Conservation (phyloP, 2,329 filamentous ascomycete genomes). For the Cytospora chrysosperma region DNA sequence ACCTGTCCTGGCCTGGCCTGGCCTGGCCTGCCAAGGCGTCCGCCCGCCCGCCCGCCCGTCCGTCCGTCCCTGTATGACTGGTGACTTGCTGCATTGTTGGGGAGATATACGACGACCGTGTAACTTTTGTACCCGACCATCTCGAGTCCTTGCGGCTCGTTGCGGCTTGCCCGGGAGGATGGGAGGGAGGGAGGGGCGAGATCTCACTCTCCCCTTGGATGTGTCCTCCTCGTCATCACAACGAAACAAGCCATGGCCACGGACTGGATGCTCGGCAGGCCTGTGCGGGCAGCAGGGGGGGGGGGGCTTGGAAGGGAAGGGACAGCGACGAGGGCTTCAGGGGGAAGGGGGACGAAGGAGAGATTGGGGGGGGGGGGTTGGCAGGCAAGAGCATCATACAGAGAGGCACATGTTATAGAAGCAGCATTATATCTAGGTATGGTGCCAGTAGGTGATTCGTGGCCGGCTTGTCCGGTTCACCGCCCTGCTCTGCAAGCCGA, state of each 20-base stretch:
- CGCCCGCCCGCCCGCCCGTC: background rate
- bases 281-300: no score
- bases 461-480: constrained; percentile 15
- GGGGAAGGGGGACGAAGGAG: no score
- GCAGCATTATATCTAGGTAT: background rate
- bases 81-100: background rate
- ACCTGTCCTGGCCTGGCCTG: no score
- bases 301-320: no score
- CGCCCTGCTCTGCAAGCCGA: background rate
- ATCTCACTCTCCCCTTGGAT: background rate
- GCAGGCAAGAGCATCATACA: background rate
- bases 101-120: constrained; percentile 4
- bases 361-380: background rate
- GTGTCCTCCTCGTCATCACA: no score
- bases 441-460: background rate
- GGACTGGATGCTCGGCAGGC: no score
- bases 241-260: background rate
- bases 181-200: no score
- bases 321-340: no score
- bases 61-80: background rate
- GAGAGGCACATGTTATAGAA: no score
- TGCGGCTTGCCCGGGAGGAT: background rate
- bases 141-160: background rate
- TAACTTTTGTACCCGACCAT: background rate
- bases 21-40: background rate